phyloP scores from a whole-genome alignment of 495 filamentous ascomycete genomes.

The Penicillium maclennaniae region DNA sequence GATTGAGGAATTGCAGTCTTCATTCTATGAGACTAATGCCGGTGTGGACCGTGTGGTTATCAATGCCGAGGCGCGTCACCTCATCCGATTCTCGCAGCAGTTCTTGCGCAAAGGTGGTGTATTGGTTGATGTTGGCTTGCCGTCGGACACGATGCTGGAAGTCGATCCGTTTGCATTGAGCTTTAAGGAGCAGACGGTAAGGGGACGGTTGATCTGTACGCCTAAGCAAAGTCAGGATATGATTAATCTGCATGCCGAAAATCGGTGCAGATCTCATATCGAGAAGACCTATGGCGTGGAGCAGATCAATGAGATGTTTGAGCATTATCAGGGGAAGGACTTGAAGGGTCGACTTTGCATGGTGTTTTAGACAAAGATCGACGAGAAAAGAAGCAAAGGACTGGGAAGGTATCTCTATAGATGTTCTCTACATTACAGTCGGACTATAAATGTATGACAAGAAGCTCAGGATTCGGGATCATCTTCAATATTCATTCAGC shows the following conservation, averaged over 20 bases:
- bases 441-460: no score
- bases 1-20: constrained; percentile 8
- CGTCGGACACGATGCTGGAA: constrained; percentile 2
- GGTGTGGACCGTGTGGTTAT: constrained; percentile 11
- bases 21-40: constrained; percentile 7
- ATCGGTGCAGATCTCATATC: constrained; percentile 13
- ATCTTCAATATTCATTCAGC: not conserved
- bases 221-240: constrained; percentile 15
- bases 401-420: no score
- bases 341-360: constrained; percentile 11
- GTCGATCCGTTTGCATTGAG: constrained; percentile 12
- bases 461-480: not conserved
- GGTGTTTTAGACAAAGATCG: constrained; percentile 4
- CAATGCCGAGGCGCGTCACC: constrained; percentile 2
- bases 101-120: constrained; percentile 9
- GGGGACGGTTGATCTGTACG: constrained; percentile 12
- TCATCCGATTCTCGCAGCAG: constrained; percentile 10
- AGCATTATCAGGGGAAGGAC: constrained; percentile 13
- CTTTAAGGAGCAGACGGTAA: constrained; percentile 13
- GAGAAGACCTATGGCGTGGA: constrained; percentile 13
- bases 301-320: constrained; percentile 12
- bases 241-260: constrained; percentile 11
- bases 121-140: constrained; percentile 12
- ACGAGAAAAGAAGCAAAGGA: no score
- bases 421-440: no score